phyloP scores from a whole-genome alignment of 768 basidiomycete species.

The Podaxis sp. region DNA sequence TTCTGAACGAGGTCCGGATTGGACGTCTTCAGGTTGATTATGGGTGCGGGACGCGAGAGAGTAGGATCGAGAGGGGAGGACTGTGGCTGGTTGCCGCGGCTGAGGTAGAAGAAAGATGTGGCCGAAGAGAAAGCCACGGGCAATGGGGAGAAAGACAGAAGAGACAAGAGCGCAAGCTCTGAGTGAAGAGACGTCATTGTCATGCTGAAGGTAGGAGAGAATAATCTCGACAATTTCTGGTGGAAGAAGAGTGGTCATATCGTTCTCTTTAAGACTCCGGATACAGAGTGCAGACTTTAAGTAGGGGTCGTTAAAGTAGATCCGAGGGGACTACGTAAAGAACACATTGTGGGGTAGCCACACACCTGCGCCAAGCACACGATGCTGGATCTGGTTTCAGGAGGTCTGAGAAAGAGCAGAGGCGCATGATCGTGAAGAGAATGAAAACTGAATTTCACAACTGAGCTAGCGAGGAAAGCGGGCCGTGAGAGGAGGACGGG shows the following conservation, averaged over 20 bases:
- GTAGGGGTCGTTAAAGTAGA: not conserved
- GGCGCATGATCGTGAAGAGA: not conserved
- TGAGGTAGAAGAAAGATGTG: constrained; percentile 10
- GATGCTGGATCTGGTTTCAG: not conserved
- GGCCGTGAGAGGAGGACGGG: constrained; percentile 6
- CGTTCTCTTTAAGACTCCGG: not conserved
- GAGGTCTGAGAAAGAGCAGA: not conserved
- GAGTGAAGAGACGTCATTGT: not conserved
- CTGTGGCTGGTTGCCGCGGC: not conserved
- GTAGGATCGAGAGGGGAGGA: not conserved
- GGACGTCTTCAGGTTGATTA: too few relatives aligned
- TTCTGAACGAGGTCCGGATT: not conserved
- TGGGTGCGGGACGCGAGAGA: not conserved
- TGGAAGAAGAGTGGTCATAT: not conserved
- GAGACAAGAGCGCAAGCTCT: constrained; percentile 8
- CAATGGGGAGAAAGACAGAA: not conserved
- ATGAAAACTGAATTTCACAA: not conserved
- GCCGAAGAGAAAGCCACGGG: constrained; percentile 4
- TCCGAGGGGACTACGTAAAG: not conserved
- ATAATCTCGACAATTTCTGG: constrained; percentile 2
- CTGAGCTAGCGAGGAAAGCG: not conserved
- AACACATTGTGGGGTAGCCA: not conserved
- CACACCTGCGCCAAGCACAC: not conserved
- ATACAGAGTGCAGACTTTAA: not conserved
- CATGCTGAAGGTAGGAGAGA: not conserved